These are phyloP conservation scores for Patellifolia procumbens DNA, from an alignment of 179 eudicot genomes.

Conservation along the genomic window DNA sequence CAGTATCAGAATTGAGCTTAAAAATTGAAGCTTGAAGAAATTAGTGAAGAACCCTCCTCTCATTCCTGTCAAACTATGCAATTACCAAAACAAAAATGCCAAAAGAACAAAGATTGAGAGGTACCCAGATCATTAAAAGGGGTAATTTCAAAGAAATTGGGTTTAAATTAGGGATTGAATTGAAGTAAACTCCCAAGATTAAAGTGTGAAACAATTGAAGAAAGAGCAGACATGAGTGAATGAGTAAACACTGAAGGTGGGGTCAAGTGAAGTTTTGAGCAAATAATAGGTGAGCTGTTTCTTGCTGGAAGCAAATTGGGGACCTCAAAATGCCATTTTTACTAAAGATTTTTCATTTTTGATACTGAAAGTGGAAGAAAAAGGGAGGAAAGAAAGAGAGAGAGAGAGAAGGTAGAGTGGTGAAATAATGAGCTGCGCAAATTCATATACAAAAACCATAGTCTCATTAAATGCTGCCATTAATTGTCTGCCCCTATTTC, in stretches of 20 bases:
- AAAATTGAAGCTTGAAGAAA: conserved; percentile 33
- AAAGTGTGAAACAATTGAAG: conserved; percentile 7
- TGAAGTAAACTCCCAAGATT: background rate
- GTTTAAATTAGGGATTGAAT: conserved; percentile 13
- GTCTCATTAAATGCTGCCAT: conserved; percentile 30
- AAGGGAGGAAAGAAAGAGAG: background rate
- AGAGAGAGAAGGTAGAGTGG: background rate
- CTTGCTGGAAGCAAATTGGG: conserved; percentile 22
- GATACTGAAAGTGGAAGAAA: too few relatives aligned
- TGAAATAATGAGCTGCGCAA: conserved; percentile 24
- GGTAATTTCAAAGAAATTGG: background rate
- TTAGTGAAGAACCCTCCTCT: conserved; percentile 37
- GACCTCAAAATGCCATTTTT: background rate
- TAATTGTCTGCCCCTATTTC: conserved; percentile 12
- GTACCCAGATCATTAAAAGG: conserved; percentile 18
- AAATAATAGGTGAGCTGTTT: conserved; percentile 18
- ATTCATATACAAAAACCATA: conserved; percentile 32
- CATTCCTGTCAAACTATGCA: conserved; percentile 44
- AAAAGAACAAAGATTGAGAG: conserved; percentile 9
- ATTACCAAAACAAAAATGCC: conserved; percentile 10
- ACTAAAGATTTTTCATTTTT: background rate
- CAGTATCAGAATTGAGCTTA: conserved; percentile 43
- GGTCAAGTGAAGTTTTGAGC: conserved; percentile 16
- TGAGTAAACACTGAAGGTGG: conserved; percentile 8
- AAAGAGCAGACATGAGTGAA: conserved; percentile 15